Base-by-base conservation (phyloP, 306 rosid genomes). In the Amphicarpaea edgeworthii region DNA sequence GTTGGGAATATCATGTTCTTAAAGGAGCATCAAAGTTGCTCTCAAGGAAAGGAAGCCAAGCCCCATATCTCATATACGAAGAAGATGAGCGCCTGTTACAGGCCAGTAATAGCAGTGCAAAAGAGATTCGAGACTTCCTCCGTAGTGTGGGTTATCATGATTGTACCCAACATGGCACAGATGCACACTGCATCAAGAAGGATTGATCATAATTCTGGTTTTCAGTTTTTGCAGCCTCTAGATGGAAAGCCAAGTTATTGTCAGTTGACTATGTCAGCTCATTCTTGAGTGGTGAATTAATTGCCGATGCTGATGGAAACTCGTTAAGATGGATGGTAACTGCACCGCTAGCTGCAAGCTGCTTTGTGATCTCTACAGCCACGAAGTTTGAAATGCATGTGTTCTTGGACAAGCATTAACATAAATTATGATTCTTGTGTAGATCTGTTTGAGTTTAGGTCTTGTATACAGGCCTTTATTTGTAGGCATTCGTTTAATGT, bases 1-100 rank as follows among this genome's bases (percentile, higher is more conserved):
- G 99, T 20, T 96, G 99, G 99, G 99, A 96, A 73, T 84, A 88
- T 87, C 98, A 96, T 71, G 99, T 92, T 40, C 99, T 96, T 28
- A 92, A 86, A 88, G 99, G 99, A 81, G 96, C 98, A 42, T 66
- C 85, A 16, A 85, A 87, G 83, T 55, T 96, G 43, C 86, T 95
- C 4, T 92, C 91, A 55, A 89, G 98, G 80, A 85, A 87, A 76
- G 97, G 90, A 71, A 81, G 87, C 70, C 89, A 90, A 82, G 97
- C 99, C 30, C 99, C 99, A n/a, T 96, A 89, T 86, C 80, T 96
- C 55, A 92, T 96, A 69, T 96, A 92, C 1, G 99, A 96, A 83
- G 99, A 95, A 85, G 99, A 96, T 38, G 99, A 92, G 81, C 88
- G 87, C 17, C 76, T 96, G 84, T 77, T 96, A 73, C 83, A 79